These are phyloP conservation scores for Colletotrichum higginsianum DNA, from an alignment of 2,329 filamentous ascomycete species.

Conservation along the genomic window DNA sequence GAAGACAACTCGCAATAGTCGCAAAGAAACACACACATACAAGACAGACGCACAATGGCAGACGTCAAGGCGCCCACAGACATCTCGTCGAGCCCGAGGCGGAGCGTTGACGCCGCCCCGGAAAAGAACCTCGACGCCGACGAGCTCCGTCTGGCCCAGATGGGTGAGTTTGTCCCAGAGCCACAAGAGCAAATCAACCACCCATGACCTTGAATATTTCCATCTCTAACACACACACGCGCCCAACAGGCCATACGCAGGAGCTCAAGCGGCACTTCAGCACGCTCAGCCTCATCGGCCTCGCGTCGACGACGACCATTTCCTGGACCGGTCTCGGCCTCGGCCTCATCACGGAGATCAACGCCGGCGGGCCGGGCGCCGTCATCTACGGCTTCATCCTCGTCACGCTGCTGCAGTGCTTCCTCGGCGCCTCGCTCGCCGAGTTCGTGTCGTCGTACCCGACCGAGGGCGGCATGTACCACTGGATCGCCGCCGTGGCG, in stretches of 20 bases:
- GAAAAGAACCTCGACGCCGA: constrained; percentile 50
- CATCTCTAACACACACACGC: background rate
- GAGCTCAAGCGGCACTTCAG: constrained; percentile 64
- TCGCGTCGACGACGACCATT: constrained; percentile 65
- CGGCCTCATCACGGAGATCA: constrained; percentile 62
- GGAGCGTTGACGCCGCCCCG: constrained; percentile 30
- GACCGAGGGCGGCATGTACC: constrained; percentile 65
- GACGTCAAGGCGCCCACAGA: constrained; percentile 25
- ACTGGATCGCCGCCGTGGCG: constrained; percentile 65
- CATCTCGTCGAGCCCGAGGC: constrained; percentile 32
- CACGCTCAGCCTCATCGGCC: constrained; percentile 62
- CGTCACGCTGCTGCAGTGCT: constrained; percentile 62
- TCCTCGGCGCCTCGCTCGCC: constrained; percentile 60
- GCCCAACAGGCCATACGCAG: constrained; percentile 59
- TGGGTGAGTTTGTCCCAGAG: constrained; percentile 51
- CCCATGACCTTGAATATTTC: too few species aligned
- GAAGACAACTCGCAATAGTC: background rate
- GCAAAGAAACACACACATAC: background rate
- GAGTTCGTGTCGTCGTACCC: constrained; percentile 65
- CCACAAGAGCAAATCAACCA: background rate
- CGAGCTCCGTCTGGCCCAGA: constrained; percentile 59
- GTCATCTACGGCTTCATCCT: constrained; percentile 67
- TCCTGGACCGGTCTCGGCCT: constrained; percentile 64
- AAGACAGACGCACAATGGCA: constrained; percentile 17
- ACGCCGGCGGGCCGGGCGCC: constrained; percentile 62